Base-by-base conservation (phyloP, 768 basidiomycete species). In the Boletus huronensis region DNA sequence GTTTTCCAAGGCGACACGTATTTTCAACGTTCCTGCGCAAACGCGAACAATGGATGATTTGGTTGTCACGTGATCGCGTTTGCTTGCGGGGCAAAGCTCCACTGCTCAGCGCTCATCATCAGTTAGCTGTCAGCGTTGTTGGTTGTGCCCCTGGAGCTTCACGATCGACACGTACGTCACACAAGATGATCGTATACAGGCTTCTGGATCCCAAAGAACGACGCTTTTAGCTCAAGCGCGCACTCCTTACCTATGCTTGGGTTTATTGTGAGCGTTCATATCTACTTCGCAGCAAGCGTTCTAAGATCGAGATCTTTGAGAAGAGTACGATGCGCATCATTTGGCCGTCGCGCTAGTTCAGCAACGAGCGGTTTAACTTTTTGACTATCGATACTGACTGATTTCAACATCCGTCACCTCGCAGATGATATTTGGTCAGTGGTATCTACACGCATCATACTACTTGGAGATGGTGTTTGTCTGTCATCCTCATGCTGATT, bases 21-120 rank as follows among this genome's bases (percentile, higher is more conserved):
- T n/a, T n/a, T 11, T 13, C 17, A 11, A n/a, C 31, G 19, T 29
- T 11, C 13, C 21, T 41, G 28, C 11, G n/a, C 25, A 29, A 35
- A 49, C 50, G 50, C 55, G 60, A 49, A 50, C 48, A 34, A 46
- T 14, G 26, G 21, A 36, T 38, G 31, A 16, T 32, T 44, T 8
- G 1, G 11, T n/a, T 9, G 28, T 63, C 64, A 65, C 57, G 61
- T 65, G 64, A 63, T 35, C 23, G 61, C 49, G 52, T 53, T 50
- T 34, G 29, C 14, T 34, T 25, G 40, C 23, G n/a, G n/a, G n/a
- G n/a, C n/a, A n/a, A 17, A 35, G 35, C 3, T 36, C 7, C 35
- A 36, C 17, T 36, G n/a, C n/a, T n/a, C n/a, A n/a, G n/a, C n/a
- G n/a, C n/a, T n/a, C n/a, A 35, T 35, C 34, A 16, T 17, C 35